phyloP scores from a whole-genome alignment of 148 eudicot species.

The Nepenthes mirabilis region DNA sequence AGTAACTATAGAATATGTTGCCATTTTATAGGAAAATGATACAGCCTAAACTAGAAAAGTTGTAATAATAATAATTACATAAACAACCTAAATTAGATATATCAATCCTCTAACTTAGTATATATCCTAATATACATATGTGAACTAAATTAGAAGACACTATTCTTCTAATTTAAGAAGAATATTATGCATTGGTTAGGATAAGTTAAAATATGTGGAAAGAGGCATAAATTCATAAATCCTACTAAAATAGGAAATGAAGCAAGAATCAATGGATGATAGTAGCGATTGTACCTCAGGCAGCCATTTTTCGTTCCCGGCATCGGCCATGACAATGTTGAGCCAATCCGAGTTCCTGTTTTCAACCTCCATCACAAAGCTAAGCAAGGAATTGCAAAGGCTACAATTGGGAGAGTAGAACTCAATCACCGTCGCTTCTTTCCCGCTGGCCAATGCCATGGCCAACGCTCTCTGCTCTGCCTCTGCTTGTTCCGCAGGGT shows the following conservation, averaged over 20 bases:
- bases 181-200: no score
- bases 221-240: neutral
- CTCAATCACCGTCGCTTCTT: constrained; percentile 72
- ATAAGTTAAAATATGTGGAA: no score
- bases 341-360: constrained; percentile 73
- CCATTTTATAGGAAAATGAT: no score
- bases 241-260: neutral
- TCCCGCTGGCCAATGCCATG: constrained; percentile 52
- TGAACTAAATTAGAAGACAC: no score
- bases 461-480: constrained; percentile 89
- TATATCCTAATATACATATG: no score
- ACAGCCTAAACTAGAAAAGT: no score
- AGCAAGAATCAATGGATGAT: no score
- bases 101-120: no score
- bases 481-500: constrained; percentile 59
- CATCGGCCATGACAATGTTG: constrained; percentile 84
- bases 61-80: no score
- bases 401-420: constrained; percentile 85
- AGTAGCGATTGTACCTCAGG: constrained; percentile 52
- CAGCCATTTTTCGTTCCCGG: constrained; percentile 77
- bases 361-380: constrained; percentile 65
- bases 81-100: no score
- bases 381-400: constrained; percentile 74
- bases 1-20: no score
- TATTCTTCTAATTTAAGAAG: no score